Evolutionary conservation across 225 moss, liverwort and hornwort species (phyloP).

Genomic region (Lunularia cruciata): DNA sequence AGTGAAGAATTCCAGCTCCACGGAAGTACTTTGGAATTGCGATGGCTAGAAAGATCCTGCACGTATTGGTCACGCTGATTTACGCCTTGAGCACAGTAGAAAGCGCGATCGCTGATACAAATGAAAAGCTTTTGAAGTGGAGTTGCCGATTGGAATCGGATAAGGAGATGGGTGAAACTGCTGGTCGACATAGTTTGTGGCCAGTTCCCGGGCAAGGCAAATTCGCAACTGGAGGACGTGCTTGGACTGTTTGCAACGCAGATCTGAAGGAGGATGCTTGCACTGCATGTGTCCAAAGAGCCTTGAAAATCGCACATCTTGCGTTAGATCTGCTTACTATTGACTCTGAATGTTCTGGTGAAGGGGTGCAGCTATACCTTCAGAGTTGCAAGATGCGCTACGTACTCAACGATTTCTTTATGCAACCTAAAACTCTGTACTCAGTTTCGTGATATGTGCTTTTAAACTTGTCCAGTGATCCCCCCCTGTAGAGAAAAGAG

Average conservation of each 20-base stretch:
- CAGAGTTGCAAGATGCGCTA: constrained; percentile 1
- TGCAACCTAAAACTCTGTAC: neutral
- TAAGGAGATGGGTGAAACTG: neutral
- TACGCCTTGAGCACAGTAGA: neutral
- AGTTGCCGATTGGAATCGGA: neutral
- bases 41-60: neutral
- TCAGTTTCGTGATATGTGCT: neutral
- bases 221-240: neutral
- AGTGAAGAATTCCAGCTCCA: neutral
- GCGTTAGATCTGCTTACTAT: neutral
- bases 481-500: too few species aligned
- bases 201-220: neutral
- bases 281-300: neutral
- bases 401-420: neutral
- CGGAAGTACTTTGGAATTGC: neutral
- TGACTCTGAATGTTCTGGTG: neutral
- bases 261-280: neutral
- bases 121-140: neutral
- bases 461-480: too few species aligned
- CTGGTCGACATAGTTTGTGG: neutral
- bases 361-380: neutral
- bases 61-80: neutral
- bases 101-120: neutral
- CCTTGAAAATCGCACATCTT: neutral
- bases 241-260: neutral